Evolutionary conservation across 2,329 filamentous ascomycete genomes (phyloP), one percentile per base, ranked within the genome.

Genomic region (Bipolaris bicolor): DNA sequence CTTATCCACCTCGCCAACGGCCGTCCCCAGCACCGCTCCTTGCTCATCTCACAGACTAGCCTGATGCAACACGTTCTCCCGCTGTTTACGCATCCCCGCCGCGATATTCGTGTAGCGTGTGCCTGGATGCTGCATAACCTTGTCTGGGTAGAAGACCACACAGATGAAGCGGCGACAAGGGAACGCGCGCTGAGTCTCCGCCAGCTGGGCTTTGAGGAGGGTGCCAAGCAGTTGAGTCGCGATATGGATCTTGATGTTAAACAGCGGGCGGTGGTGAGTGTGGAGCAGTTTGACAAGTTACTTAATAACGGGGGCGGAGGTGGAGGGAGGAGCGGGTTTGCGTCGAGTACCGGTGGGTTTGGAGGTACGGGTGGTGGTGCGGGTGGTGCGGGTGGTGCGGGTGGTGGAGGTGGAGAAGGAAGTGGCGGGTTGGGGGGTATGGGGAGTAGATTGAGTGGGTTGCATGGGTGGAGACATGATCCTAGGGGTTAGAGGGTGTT

Each of bases 1-100:
- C 82, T 98, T 47, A 89, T 95, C 13, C 92, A 98, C 78, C 87
- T 98, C 67, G 92, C 92, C 16, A 94, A 93, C 9, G 91, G 91
- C 62, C 82, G 88, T 11, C 87, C 92, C 3, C 84, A 86, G 29
- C 92, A 97, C 76, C 87, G 92, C 53, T 88, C 93, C 69, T 68
- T 76, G 49, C 67, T 78, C 53, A 71, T 96, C 50, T 83, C 87
- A 3, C 92, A 97, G 75, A 89, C 86, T 2, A 85, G 89, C 11
- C 81, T 98, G 4, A 82, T 98, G 58, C 87, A 85, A 67, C 84
- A 89, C 46, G 81, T 97, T 45, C 84, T 89, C 7, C 85, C 86
- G 15, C 88, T 96, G 54, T 90, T 95, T 67, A 84, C 81, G 44
- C 91, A 92, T 75, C 84, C 86, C 41, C 86, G 90, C 70, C 84